These are phyloP conservation scores for Nakaseomyces sp. DNA, from an alignment of 1,139 yeast species.

Conservation along the genomic window DNA sequence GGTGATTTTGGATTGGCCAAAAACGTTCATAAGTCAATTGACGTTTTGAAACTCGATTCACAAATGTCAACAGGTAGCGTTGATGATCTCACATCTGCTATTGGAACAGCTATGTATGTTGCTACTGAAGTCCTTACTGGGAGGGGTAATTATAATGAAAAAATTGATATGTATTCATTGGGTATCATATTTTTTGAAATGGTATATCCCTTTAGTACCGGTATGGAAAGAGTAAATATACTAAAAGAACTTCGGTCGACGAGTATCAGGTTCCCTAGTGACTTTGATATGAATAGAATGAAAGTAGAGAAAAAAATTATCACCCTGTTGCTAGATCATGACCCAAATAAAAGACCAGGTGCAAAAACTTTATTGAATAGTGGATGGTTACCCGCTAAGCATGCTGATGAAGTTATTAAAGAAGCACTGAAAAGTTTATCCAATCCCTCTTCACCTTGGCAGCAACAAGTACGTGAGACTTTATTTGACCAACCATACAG, in stretches of 20 bases:
- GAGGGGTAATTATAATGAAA: slow-evolving; percentile 70
- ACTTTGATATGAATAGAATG: slow-evolving; percentile 45
- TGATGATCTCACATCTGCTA: slow-evolving; percentile 84
- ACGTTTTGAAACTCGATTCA: slow-evolving; percentile 31
- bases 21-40: slow-evolving; percentile 49
- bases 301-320: slow-evolving; percentile 60
- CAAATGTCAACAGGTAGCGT: slow-evolving; percentile 31
- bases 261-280: slow-evolving; percentile 55
- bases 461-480: slow-evolving; percentile 80
- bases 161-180: slow-evolving; percentile 90
- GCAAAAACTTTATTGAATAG: slow-evolving; percentile 69
- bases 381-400: slow-evolving; percentile 78
- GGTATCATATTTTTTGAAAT: slow-evolving; percentile 94
- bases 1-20: slow-evolving; percentile 98
- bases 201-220: slow-evolving; percentile 74
- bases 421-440: slow-evolving; percentile 80
- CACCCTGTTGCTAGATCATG: slow-evolving; percentile 58
- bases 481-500: slow-evolving; percentile 76
- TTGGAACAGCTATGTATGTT: slow-evolving; percentile 88
- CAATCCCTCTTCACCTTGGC: slow-evolving; percentile 91
- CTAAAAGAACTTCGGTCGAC: slow-evolving; percentile 53
- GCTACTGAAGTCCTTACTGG: slow-evolving; percentile 77
- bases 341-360: slow-evolving; percentile 68
- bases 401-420: slow-evolving; percentile 80
- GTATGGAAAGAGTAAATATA: slow-evolving; percentile 82